These are phyloP conservation scores for Oleoguttula mirabilis DNA, from an alignment of 495 filamentous ascomycete species.

Conservation along the genomic window DNA sequence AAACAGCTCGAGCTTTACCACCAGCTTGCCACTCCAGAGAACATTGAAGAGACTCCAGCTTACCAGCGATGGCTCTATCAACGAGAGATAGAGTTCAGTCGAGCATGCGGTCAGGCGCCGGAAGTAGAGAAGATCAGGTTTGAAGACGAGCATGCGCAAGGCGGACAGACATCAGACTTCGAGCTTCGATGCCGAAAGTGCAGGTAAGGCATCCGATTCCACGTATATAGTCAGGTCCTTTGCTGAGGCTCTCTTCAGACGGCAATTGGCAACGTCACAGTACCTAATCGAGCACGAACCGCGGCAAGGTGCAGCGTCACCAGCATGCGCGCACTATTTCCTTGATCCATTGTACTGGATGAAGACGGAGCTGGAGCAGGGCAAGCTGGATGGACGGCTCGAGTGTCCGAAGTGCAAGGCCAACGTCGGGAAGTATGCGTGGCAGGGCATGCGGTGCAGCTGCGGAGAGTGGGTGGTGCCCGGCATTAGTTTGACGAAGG, in stretches of 20 bases:
- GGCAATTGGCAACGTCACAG: conserved; percentile 48
- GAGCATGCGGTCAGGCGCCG: conserved; percentile 58
- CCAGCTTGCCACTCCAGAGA: conserved; percentile 60
- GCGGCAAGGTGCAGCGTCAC: neutral
- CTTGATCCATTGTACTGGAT: conserved; percentile 90
- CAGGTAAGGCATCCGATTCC: conserved; percentile 29
- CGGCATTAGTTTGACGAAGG: conserved; percentile 72
- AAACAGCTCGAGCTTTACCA: conserved; percentile 75
- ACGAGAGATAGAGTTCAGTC: conserved; percentile 60
- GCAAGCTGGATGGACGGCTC: conserved; percentile 66
- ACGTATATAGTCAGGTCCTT: conserved; percentile 1
- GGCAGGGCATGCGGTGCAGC: conserved; percentile 89
- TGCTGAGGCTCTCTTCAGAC: conserved; percentile 31
- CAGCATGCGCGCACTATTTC: conserved; percentile 67
- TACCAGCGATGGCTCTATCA: conserved; percentile 88
- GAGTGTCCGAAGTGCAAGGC: conserved; percentile 72
- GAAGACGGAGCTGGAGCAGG: conserved; percentile 63
- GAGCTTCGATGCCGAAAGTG: conserved; percentile 44
- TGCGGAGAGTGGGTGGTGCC: conserved; percentile 85
- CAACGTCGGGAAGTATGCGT: conserved; percentile 84
- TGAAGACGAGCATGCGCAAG: conserved; percentile 55
- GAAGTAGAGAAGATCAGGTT: conserved; percentile 57
- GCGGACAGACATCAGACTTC: conserved; percentile 22
- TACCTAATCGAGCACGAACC: conserved; percentile 36
- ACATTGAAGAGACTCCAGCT: conserved; percentile 52